A percentile compares a stretch with the other conserved stretches of the same genome.
phyloP scores from a whole-genome alignment of 2,329 filamentous ascomycete species.

The Exophiala mesophila region DNA sequence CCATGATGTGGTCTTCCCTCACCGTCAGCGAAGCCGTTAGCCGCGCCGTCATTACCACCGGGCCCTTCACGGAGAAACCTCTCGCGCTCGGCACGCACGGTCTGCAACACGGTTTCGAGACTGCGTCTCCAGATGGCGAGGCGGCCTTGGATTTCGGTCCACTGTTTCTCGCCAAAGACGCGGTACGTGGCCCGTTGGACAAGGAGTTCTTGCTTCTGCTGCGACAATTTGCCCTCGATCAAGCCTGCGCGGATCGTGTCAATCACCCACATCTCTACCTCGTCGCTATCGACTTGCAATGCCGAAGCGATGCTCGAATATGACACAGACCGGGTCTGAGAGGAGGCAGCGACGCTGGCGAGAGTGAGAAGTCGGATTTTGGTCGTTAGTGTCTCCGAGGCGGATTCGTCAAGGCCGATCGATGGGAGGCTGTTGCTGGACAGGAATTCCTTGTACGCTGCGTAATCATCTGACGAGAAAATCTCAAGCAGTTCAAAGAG shows the following conservation, averaged over 20 bases:
- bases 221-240: conserved; percentile 92
- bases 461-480: conserved; percentile 87
- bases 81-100: conserved; percentile 75
- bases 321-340: conserved; percentile 78
- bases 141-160: conserved; percentile 85
- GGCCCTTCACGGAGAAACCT: conserved; percentile 64
- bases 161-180: conserved; percentile 96
- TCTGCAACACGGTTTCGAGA: conserved; percentile 69
- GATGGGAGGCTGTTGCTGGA: conserved; percentile 48
- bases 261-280: conserved; percentile 98
- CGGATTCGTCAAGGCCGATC: conserved; percentile 76
- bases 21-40: conserved; percentile 16
- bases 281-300: conserved; percentile 72
- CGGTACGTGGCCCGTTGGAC: conserved; percentile 95
- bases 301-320: conserved; percentile 81
- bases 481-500: conserved; percentile 93
- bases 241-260: conserved; percentile 94
- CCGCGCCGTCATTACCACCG: conserved; percentile 9
- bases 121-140: conserved; percentile 88
- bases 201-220: conserved; percentile 87
- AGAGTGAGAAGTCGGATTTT: conserved; percentile 97
- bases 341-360: conserved; percentile 78
- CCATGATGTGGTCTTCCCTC: conserved; percentile 6
- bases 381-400: conserved; percentile 72
- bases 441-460: conserved; percentile 93